Evolutionary conservation across 2,329 filamentous ascomycete genomes (phyloP), one percentile per base, ranked within the genome.

Genomic region (Nemania abortiva): DNA sequence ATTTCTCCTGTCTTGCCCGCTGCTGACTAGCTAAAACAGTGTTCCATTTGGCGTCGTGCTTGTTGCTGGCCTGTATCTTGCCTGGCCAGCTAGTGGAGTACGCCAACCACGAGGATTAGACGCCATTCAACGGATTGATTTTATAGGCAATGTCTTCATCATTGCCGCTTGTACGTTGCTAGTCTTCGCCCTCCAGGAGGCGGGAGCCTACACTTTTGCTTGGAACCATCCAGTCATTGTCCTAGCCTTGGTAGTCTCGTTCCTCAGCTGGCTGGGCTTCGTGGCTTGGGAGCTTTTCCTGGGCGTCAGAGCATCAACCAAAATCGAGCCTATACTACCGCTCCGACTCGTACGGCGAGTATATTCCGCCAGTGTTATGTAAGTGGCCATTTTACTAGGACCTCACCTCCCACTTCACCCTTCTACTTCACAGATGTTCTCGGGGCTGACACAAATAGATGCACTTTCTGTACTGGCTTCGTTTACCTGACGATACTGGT

Each of bases 401-500:
- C 18, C 24, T 11, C 20, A 45, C 13, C 5, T 11, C 55, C 22
- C 20, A 22, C 2, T 20, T 34, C 20, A 27, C 24, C 11, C 11
- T 1, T 11, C 39, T 1, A 42, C 7, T 34, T 31, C n/a, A 45
- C 22, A 15, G 22, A 9, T 37, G 4, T 37, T 27, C 45, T 15
- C 45, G 37, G 66, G 11, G 57, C 68, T 68, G 53, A 63, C 29
- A n/a, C 31, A 4, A 3, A 18, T 59, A 88, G 86, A 18, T 84
- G 86, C 29, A 89, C 87, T 2, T 78, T 90, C 18, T 80, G 90
- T 20, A 85, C 85, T 0, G 88, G 88, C 1, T 88, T 87, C 60
- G 81, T 85, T 0, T 90, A 89, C 69, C 84, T 90, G 24, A 81
- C 86, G 4, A 81, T 89, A n/a, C 84, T 87, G 13, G 84, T 90